These are phyloP conservation scores for Yarrowia bubula DNA, from an alignment of 805 yeast species.

Conservation along the genomic window DNA sequence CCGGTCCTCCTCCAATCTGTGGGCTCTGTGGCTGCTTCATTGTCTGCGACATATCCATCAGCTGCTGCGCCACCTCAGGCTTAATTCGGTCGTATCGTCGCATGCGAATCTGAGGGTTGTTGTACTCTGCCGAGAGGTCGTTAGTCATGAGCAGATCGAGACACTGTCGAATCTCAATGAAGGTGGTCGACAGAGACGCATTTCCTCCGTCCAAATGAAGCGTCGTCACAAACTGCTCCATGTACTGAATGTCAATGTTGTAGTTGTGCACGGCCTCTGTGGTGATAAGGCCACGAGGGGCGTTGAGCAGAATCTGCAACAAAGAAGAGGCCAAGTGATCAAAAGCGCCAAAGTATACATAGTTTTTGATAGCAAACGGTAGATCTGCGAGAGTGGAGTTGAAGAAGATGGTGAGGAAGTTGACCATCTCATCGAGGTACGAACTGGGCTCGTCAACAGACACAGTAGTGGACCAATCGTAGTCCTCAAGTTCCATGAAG, in stretches of 20 bases:
- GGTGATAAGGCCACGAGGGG: slow-evolving; percentile 53
- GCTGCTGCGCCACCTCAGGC: slow-evolving; percentile 63
- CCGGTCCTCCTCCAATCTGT: slow-evolving; percentile 7
- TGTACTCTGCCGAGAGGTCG: slow-evolving; percentile 64
- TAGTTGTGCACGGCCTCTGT: slow-evolving; percentile 67
- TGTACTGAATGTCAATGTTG: slow-evolving; percentile 71
- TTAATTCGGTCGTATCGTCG: slow-evolving; percentile 71
- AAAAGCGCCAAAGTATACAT: slow-evolving; percentile 81
- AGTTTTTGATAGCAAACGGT: slow-evolving; percentile 72
- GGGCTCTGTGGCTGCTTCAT: slow-evolving; percentile 23
- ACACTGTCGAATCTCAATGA: slow-evolving; percentile 75
- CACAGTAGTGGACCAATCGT: slow-evolving; percentile 68
- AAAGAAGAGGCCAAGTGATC: slow-evolving; percentile 78
- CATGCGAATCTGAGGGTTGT: slow-evolving; percentile 52
- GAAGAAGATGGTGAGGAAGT: slow-evolving; percentile 80
- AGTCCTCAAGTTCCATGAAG: slow-evolving; percentile 78
- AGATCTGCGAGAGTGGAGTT: slow-evolving; percentile 78
- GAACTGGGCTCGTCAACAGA: slow-evolving; percentile 62
- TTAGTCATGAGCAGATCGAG: slow-evolving; percentile 62
- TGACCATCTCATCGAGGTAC: slow-evolving; percentile 78
- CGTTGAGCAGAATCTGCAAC: slow-evolving; percentile 54
- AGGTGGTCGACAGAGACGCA: slow-evolving; percentile 59
- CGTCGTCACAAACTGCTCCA: slow-evolving; percentile 52
- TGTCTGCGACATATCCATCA: slow-evolving; percentile 41
- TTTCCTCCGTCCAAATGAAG: slow-evolving; percentile 37